Base-by-base conservation (phyloP, 257 asterid genomes). In the Gentiana dahurica region DNA sequence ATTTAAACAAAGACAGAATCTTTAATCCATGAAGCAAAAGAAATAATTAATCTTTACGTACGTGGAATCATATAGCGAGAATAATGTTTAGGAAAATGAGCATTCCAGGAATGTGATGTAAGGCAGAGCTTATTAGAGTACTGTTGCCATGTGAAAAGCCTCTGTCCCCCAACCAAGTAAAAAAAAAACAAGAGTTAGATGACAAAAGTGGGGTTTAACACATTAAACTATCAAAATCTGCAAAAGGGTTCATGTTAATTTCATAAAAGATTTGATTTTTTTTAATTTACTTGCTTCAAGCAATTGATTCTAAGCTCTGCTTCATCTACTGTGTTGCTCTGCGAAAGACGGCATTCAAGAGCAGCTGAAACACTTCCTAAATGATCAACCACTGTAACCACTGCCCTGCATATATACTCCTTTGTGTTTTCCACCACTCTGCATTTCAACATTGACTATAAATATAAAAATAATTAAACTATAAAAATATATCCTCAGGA, bases 331-430 rank as follows among this genome's bases (percentile, higher is more conserved):
- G 75, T 61, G 65, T 68, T 53, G 62, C 45, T 68, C 47, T 53
- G 47, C 10, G 79, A 47, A 51, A 86, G 63, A 36, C 39, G 63
- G 36, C 65, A 57, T 69, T 86, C 85, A 57, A 86, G 80, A 33
- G 70, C 69, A 49, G 84, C 77, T 43, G 95, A 75, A 7, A 86
- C 68, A 71, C 73, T 67, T 52, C 93, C 95, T 2, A 86, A 52
- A 77, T 83, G 93, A 78, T 86, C 95, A 33, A 83, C 73, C 0
- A 73, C 69, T 36, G 85, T 76, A 5, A 83, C 85, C 0, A 80
- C 78, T 3, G 93, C 95, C 54, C 64, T 62, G 34, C 76, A 62
- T 5, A 80, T 10, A 64, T 80, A 86, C 49, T 82, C 87, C 60
- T 73, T 82, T 4, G 93, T 80, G 58, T 71, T 77, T 11, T 78